Evolutionary conservation across 2,329 filamentous ascomycete genomes (phyloP).

Genomic region (Fusarium tupiense): DNA sequence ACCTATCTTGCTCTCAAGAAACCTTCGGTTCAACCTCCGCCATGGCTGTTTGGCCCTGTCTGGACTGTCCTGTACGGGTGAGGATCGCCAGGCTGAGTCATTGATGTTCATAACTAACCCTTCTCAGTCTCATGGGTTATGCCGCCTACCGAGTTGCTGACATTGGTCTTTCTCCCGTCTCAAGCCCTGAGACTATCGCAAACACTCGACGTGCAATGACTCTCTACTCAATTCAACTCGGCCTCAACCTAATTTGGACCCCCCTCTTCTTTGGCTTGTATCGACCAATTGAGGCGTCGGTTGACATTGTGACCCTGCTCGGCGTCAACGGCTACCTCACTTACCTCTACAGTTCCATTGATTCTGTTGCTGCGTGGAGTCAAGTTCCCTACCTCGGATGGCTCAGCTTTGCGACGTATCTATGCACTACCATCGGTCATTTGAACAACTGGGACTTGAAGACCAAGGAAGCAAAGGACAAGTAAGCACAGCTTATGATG

Average conservation of each 20-base stretch:
- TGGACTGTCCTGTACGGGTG: constrained; percentile 74
- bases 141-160: constrained; percentile 81
- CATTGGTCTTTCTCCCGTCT: constrained; percentile 67
- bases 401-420: constrained; percentile 88
- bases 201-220: constrained; percentile 75
- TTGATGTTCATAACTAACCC: background rate
- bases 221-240: constrained; percentile 87
- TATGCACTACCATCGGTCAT: constrained; percentile 75
- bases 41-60: constrained; percentile 70
- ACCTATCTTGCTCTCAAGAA: constrained; percentile 75
- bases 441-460: constrained; percentile 74
- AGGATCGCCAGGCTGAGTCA: background rate
- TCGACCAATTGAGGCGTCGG: constrained; percentile 76
- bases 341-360: constrained; percentile 79
- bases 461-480: constrained; percentile 35
- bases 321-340: constrained; percentile 79
- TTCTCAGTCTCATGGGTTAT: constrained; percentile 79
- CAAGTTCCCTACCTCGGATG: constrained; percentile 86
- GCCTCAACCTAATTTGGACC: constrained; percentile 88
- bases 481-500: constrained; percentile 33
- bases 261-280: constrained; percentile 88
- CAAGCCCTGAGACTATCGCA: constrained; percentile 62
- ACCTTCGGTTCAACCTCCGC: constrained; percentile 69
- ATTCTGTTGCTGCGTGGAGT: constrained; percentile 76
- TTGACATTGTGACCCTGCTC: constrained; percentile 77